Evolutionary conservation across 352 stramenopile genomes (phyloP).

Genomic region (Blastocystis sp.): DNA sequence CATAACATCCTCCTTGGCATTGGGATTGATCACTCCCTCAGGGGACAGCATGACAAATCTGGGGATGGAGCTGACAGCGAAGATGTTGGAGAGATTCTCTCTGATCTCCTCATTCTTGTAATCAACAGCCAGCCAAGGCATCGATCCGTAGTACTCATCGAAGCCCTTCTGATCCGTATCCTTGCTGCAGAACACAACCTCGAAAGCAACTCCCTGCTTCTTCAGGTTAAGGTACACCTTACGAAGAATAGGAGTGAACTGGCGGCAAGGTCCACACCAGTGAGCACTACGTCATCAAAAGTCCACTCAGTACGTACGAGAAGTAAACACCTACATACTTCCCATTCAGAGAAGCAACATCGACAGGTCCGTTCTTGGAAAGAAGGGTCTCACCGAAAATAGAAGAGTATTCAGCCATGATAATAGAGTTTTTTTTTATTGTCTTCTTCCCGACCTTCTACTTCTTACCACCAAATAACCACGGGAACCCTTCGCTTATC

Average conservation of each 20-base stretch:
- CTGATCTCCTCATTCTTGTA: conserved; percentile 68
- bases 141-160: conserved; percentile 76
- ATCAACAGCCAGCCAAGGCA: conserved; percentile 83
- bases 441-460: too few species aligned
- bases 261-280: conserved; percentile 81
- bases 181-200: conserved; percentile 77
- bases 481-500: too few species aligned
- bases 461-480: too few species aligned
- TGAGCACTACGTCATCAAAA: conserved; percentile 61
- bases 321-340: conserved; percentile 80
- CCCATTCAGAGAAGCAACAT: conserved; percentile 60
- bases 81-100: conserved; percentile 67
- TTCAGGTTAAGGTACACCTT: conserved; percentile 69
- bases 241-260: conserved; percentile 79
- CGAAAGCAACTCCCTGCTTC: conserved; percentile 73
- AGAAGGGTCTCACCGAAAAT: conserved; percentile 9
- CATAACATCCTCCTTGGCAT: conserved; percentile 68
- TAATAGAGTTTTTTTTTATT: too few species aligned
- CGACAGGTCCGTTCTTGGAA: conserved; percentile 10
- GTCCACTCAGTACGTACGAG: conserved; percentile 58
- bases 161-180: conserved; percentile 71
- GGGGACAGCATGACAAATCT: conserved; percentile 72
- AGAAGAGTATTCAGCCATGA: not conserved
- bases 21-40: conserved; percentile 69
- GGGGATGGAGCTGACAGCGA: conserved; percentile 71